Evolutionary conservation across 148 eudicot species (phyloP).

Genomic region (Rhododendron kiyosumense): DNA sequence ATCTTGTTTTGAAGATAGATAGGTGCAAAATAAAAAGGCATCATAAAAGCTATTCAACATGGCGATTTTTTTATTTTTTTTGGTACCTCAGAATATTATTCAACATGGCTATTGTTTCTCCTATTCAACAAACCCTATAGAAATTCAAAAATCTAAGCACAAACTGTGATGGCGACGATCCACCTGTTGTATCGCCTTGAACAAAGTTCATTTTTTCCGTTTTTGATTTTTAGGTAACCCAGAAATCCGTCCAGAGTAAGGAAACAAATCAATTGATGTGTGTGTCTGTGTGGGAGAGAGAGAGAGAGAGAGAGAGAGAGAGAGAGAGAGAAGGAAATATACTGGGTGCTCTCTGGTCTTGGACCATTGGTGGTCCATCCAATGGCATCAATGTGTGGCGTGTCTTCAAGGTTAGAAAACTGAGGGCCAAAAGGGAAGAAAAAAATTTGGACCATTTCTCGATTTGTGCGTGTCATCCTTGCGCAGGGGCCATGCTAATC

Average conservation of each 20-base stretch:
- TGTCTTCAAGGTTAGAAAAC: not conserved
- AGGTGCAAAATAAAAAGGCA: not conserved
- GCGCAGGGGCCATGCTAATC: not conserved
- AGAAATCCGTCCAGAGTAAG: too few species aligned
- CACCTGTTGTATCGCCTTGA: not conserved
- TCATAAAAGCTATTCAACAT: too few species aligned
- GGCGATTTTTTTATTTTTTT: too few species aligned
- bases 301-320: too few species aligned
- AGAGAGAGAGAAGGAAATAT: too few species aligned
- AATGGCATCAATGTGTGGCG: not conserved
- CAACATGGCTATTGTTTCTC: not conserved
- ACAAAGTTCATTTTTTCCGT: too few species aligned
- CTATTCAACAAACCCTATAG: not conserved
- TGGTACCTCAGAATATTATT: too few species aligned
- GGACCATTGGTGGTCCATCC: not conserved
- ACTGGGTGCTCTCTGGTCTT: not conserved
- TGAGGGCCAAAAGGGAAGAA: not conserved
- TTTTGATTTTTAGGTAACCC: too few species aligned
- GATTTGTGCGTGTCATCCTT: not conserved
- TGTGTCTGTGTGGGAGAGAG: too few species aligned
- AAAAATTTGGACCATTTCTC: not conserved
- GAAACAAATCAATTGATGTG: too few species aligned
- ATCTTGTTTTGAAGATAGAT: not conserved
- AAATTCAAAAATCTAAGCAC: not conserved
- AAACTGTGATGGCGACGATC: not conserved